Evolutionary conservation across 78 protist species (phyloP).

Genomic region (Polysphondylium violaceum): DNA sequence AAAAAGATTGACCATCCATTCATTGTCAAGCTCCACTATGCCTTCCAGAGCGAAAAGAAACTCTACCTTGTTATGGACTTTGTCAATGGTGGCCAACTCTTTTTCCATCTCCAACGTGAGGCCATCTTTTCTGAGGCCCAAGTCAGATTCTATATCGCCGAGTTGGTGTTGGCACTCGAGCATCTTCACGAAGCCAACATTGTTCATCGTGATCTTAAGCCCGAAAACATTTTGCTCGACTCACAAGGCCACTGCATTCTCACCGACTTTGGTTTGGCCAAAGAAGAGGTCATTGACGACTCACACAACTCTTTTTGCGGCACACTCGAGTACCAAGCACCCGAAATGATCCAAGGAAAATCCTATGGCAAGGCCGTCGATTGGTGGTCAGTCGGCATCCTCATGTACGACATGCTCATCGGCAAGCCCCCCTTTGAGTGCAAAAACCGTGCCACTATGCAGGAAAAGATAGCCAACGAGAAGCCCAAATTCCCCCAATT

Average conservation of each 20-base stretch:
- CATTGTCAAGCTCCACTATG: slow-evolving; percentile 92
- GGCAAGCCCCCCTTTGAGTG: slow-evolving; percentile 84
- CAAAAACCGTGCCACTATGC: slow-evolving; percentile 9
- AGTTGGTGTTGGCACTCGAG: slow-evolving; percentile 86
- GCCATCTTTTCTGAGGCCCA: slow-evolving; percentile 69
- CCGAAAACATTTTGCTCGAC: slow-evolving; percentile 79
- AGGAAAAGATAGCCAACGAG: slow-evolving; percentile 40
- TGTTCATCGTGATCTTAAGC: slow-evolving; percentile 80
- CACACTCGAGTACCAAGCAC: slow-evolving; percentile 70
- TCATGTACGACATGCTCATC: slow-evolving; percentile 90
- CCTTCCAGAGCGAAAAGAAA: slow-evolving; percentile 91
- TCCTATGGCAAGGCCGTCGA: slow-evolving; percentile 66
- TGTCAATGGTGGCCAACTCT: slow-evolving; percentile 86
- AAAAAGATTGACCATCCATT: slow-evolving; percentile 89
- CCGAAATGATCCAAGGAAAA: slow-evolving; percentile 66
- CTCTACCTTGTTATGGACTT: slow-evolving; percentile 89
- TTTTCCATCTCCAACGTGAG: slow-evolving; percentile 88
- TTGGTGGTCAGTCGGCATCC: slow-evolving; percentile 95
- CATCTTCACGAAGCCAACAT: slow-evolving; percentile 79
- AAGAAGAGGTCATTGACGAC: slow-evolving; percentile 48
- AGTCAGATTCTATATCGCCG: slow-evolving; percentile 90
- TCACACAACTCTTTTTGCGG: slow-evolving; percentile 46
- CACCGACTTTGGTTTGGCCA: slow-evolving; percentile 81
- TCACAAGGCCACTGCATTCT: slow-evolving; percentile 64
- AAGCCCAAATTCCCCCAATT: slow-evolving; percentile 60